Evolutionary conservation across 1,284 basidiomycete genomes (phyloP).

Genomic region (Sporisorium scitamineum): DNA sequence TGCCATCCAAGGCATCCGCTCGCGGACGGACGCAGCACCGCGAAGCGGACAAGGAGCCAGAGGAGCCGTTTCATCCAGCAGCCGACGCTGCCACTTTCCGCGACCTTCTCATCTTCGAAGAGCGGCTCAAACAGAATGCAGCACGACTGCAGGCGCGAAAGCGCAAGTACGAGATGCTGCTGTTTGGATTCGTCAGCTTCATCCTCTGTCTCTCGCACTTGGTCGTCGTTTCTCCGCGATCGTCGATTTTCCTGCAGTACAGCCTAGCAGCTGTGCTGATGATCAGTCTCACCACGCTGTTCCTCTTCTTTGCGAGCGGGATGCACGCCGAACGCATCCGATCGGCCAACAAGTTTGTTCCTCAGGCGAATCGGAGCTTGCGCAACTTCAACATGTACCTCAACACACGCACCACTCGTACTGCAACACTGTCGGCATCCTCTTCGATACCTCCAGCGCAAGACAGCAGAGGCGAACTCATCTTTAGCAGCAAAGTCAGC

Average conservation of each 20-base stretch:
- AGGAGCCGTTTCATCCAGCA: conserved; percentile 71
- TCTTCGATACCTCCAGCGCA: conserved; percentile 85
- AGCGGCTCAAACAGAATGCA: conserved; percentile 92
- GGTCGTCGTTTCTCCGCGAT: conserved; percentile 73
- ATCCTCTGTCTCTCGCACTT: conserved; percentile 81
- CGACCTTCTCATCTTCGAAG: conserved; percentile 93
- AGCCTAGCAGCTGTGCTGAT: conserved; percentile 56
- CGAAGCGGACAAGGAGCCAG: conserved; percentile 24
- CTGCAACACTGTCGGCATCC: neutral
- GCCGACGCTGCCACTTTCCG: conserved; percentile 82
- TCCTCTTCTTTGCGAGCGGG: conserved; percentile 95
- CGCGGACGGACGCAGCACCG: conserved; percentile 36
- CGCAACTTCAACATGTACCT: conserved; percentile 96
- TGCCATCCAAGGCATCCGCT: conserved; percentile 33
- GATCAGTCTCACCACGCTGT: conserved; percentile 78
- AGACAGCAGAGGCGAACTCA: conserved; percentile 94
- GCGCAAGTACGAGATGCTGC: conserved; percentile 79
- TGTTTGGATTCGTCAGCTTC: conserved; percentile 71
- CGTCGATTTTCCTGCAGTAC: conserved; percentile 55
- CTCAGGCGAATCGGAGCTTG: conserved; percentile 91
- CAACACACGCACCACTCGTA: conserved; percentile 79
- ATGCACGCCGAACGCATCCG: conserved; percentile 96
- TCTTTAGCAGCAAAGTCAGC: conserved; percentile 90
- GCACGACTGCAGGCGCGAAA: conserved; percentile 83
- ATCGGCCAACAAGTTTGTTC: conserved; percentile 97